Evolutionary conservation across 2,329 filamentous ascomycete species (phyloP), one percentile per base, ranked within the genome.

Genomic region (Hypoxylon sp.): DNA sequence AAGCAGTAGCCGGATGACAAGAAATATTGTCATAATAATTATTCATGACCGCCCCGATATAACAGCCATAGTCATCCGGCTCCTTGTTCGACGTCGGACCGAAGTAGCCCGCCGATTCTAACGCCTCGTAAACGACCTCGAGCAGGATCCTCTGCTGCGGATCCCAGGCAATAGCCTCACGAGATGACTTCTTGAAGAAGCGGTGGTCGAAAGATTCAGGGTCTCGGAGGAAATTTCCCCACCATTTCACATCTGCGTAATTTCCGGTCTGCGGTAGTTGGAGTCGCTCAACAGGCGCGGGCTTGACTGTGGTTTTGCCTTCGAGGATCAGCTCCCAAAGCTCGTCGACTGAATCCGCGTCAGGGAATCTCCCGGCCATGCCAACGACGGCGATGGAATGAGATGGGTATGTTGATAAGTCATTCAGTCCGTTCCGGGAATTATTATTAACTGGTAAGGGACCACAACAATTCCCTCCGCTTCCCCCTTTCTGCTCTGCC

Each of bases 321-420:
- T 54, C 56, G n/a, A 62, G 57, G 5, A 79, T 47, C 27, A 80
- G 54, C 0, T 77, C 50, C 73, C 72, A 77, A 63, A 79, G 78
- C 37, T 78, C 73, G 2, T 76, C 74, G 0, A 77, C 34, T 29
- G 74, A 69, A 16, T 78, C 74, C 7, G 78, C 79, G 0, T 74
- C 75, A 0, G 79, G 73, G 2, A 76, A 71, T 27, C 77, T 74
- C 23, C 70, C 66, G 0, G 78, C 72, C 77, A 81, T 78, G 4
- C 79, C 79, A 5, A 81, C 66, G 5, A 82, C 73, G 8, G 80
- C 79, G n/a, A 72, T 64, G 14, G 65, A 43, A 54, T 54, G 25
- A 6, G 25, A 6, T 3, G 25, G 25, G 25, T 27, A 27, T 27
- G 25, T 27, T 3, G 25, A 27, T 27, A 27, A 27, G 6, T 27